Evolutionary conservation across 768 basidiomycete genomes (phyloP).

Genomic region (Psilocybe azurescens): DNA sequence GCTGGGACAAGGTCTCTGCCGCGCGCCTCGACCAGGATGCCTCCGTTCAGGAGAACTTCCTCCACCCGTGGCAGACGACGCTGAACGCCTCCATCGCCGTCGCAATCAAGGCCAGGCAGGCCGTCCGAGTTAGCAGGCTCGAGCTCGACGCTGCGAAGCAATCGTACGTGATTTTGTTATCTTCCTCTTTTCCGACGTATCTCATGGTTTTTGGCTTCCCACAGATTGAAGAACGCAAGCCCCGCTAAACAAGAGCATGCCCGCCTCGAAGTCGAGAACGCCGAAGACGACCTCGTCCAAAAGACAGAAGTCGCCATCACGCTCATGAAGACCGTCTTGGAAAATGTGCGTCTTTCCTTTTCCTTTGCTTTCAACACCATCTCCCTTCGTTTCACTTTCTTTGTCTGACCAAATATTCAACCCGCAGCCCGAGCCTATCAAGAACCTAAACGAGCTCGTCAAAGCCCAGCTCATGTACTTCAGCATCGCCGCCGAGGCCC

Average conservation of each 20-base stretch:
- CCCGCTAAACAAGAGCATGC: constrained; percentile 90
- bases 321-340: constrained; percentile 97
- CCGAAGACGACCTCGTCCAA: constrained; percentile 95
- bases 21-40: constrained; percentile 85
- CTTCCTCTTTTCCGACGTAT: background rate
- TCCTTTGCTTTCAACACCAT: background rate
- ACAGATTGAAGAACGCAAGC: constrained; percentile 77
- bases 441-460: constrained; percentile 89
- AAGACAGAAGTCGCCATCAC: constrained; percentile 98
- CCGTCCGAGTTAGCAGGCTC: constrained; percentile 77
- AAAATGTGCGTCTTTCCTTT: constrained; percentile 73
- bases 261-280: constrained; percentile 89
- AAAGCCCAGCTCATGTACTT: constrained; percentile 90
- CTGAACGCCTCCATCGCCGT: constrained; percentile 82
- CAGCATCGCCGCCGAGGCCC: constrained; percentile 77
- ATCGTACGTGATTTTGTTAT: constrained; percentile 51
- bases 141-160: constrained; percentile 94
- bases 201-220: constrained; percentile 4
- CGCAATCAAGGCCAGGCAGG: constrained; percentile 91
- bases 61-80: constrained; percentile 89
- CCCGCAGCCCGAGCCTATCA: constrained; percentile 89
- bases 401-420: background rate
- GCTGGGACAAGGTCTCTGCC: constrained; percentile 81
- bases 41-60: constrained; percentile 66
- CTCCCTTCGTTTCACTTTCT: background rate